A percentile compares a stretch with the other conserved stretches of the same genome.
Evolutionary conservation across 1,284 basidiomycete species (phyloP).

Genomic region (Volvariella surrecta): DNA sequence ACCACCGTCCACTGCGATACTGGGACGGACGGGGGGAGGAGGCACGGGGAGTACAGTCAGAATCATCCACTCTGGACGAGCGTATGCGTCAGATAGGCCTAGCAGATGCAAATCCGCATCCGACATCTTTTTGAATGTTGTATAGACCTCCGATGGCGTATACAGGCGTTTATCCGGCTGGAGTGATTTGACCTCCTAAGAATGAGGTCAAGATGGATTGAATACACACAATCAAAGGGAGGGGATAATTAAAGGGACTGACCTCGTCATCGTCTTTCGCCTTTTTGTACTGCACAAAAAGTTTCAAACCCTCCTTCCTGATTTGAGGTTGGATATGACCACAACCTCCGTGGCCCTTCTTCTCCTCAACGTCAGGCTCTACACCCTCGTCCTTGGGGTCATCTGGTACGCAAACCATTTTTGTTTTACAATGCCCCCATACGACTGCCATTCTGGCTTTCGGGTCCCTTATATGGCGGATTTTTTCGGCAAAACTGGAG

Average conservation of each 20-base stretch:
- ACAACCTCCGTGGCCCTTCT: constrained; percentile 92
- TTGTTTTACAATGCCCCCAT: constrained; percentile 81
- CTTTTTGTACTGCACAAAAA: constrained; percentile 95
- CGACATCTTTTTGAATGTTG: constrained; percentile 89
- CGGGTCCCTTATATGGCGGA: constrained; percentile 79
- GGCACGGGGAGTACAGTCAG: constrained; percentile 96
- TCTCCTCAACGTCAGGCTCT: constrained; percentile 67
- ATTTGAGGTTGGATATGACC: constrained; percentile 89
- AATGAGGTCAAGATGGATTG: constrained; percentile 5
- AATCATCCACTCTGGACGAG: constrained; percentile 99
- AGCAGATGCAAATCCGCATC: constrained; percentile 87
- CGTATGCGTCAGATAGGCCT: constrained; percentile 93
- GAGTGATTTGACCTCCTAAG: constrained; percentile 70
- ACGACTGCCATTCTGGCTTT: constrained; percentile 86
- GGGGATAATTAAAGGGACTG: constrained; percentile 19
- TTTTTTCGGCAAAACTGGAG: constrained; percentile 74
- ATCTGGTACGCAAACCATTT: constrained; percentile 82
- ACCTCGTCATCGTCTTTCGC: constrained; percentile 91
- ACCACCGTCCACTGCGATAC: constrained; percentile 94
- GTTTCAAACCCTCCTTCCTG: constrained; percentile 92
- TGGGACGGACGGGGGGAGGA: constrained; percentile 95
- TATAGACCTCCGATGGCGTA: constrained; percentile 86
- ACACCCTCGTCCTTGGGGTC: constrained; percentile 80
- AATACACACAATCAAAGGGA: constrained; percentile 6
- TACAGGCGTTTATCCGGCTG: constrained; percentile 90